Conservation (phyloP, 192 early-diverging fungal species). For the Gaertneriomyces sp. region DNA sequence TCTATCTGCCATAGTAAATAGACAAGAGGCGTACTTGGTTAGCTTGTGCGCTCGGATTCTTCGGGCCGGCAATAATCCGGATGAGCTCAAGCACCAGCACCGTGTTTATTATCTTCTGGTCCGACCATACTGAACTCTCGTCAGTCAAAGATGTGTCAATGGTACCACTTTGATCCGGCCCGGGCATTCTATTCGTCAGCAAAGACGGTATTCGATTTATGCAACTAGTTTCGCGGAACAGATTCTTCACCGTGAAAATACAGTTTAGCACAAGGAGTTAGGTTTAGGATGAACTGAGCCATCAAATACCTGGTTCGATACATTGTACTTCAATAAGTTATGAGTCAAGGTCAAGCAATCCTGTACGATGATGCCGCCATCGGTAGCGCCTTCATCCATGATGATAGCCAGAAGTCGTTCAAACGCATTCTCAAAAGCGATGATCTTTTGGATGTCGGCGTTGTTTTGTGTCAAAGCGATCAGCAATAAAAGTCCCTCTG, state of each 20-base stretch:
- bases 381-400: constrained; percentile 83
- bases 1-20: neutral
- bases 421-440: constrained; percentile 98
- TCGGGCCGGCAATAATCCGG: constrained; percentile 82
- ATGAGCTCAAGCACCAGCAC: constrained; percentile 85
- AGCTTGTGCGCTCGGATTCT: constrained; percentile 75
- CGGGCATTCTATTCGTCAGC: constrained; percentile 50
- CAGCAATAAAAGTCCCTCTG: constrained; percentile 87
- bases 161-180: constrained; percentile 33
- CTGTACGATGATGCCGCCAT: constrained; percentile 93
- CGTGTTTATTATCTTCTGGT: constrained; percentile 85
- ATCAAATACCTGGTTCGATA: constrained; percentile 84
- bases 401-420: constrained; percentile 86
- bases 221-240: constrained; percentile 94
- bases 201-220: constrained; percentile 84
- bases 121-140: constrained; percentile 52
- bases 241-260: constrained; percentile 51
- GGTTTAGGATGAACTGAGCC: neutral
- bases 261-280: neutral
- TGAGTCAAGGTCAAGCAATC: constrained; percentile 91
- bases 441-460: constrained; percentile 97
- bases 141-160: constrained; percentile 40
- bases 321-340: constrained; percentile 92
- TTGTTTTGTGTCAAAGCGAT: constrained; percentile 89
- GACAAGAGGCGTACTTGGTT: constrained; percentile 67